phyloP scores from a whole-genome alignment of 139 green algal species.

The Chlamydomonas incerta region DNA sequence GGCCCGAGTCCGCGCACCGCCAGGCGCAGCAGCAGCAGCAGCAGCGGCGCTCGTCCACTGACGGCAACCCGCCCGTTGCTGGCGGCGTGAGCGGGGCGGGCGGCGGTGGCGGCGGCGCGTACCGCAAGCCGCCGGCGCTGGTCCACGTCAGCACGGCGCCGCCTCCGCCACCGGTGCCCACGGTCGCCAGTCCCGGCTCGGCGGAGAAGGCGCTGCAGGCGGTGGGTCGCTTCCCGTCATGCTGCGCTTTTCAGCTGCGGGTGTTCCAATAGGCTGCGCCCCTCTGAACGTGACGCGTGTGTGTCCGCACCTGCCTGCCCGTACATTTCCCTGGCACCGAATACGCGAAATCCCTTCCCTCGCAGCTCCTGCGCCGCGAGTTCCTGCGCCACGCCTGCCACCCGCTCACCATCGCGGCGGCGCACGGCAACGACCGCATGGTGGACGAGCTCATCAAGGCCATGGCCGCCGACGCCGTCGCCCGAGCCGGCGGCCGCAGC shows the following conservation, averaged over 20 bases:
- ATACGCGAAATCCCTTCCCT: no score
- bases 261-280: no score
- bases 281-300: no score
- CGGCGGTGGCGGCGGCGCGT: not conserved
- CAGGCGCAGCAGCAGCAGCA: not conserved
- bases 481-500: no score
- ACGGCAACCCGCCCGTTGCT: no score
- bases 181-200: not conserved
- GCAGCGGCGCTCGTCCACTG: no score
- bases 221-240: no score
- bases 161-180: not conserved
- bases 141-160: not conserved
- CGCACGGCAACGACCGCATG: slow-evolving; percentile 8
- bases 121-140: not conserved
- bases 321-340: no score
- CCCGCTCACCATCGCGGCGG: slow-evolving; percentile 30
- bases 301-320: no score
- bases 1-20: not conserved
- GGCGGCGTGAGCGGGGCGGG: not conserved
- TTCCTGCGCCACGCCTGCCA: slow-evolving; percentile 24
- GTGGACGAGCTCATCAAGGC: slow-evolving; percentile 33
- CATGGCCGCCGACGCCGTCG: not conserved
- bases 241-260: no score
- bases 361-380: not conserved
- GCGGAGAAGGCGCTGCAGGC: not conserved